These are phyloP conservation scores for Luvunga scandens DNA, from an alignment of 345 rosid genomes.

Conservation along the genomic window DNA sequence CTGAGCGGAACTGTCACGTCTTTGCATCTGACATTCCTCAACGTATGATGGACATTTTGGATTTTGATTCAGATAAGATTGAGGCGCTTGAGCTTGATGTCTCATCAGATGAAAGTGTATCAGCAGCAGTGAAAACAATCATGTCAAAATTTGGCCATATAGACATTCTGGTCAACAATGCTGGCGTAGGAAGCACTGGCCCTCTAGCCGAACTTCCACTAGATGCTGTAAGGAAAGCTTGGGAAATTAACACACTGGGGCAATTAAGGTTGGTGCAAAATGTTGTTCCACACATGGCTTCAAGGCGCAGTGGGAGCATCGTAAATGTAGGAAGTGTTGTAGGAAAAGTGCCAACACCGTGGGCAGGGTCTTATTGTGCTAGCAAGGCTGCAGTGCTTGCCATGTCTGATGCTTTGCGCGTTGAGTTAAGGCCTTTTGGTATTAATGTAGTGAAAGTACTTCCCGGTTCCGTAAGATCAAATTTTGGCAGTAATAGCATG, in stretches of 20 bases:
- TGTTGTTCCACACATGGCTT: conserved; percentile 66
- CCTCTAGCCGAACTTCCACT: conserved; percentile 55
- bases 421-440: conserved; percentile 58
- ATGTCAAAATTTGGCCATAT: conserved; percentile 43
- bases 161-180: conserved; percentile 53
- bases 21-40: conserved; percentile 49
- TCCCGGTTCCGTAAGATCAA: conserved; percentile 58
- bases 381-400: conserved; percentile 66
- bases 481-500: conserved; percentile 37
- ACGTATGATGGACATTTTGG: conserved; percentile 40
- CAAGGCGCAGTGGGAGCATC: conserved; percentile 40
- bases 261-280: conserved; percentile 61
- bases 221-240: conserved; percentile 42
- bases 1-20: conserved; percentile 49
- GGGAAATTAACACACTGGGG: conserved; percentile 62
- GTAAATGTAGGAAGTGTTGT: conserved; percentile 62
- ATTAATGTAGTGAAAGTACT: conserved; percentile 45
- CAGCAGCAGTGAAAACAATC: conserved; percentile 28
- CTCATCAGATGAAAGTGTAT: conserved; percentile 46
- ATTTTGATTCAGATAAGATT: conserved; percentile 26
- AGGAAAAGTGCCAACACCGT: conserved; percentile 55
- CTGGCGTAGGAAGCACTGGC: conserved; percentile 54
- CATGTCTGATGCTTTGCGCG: conserved; percentile 42
- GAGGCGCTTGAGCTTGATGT: conserved; percentile 49
- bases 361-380: conserved; percentile 67